Conservation (phyloP, 768 basidiomycete genomes). For the Tulasnella sp. region DNA sequence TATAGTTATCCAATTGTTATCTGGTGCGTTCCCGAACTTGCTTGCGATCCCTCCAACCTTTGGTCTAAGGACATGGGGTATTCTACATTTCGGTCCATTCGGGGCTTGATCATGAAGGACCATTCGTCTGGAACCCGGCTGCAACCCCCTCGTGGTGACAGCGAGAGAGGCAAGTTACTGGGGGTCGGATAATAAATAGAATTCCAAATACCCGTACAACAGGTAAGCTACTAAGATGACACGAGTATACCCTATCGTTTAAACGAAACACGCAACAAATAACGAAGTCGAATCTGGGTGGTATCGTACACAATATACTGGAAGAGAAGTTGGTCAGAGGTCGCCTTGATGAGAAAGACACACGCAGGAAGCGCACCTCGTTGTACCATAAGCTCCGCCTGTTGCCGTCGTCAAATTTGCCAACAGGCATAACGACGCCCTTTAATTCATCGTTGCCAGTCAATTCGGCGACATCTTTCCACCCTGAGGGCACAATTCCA, state of each 20-base stretch:
- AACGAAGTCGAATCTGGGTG: constrained; percentile 58
- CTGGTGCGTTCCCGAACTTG: neutral
- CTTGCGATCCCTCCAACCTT: too few relatives aligned
- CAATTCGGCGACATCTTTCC: constrained; percentile 62
- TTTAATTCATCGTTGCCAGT: constrained; percentile 54
- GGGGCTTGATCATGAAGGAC: neutral
- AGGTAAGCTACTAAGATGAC: neutral
- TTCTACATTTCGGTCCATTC: neutral
- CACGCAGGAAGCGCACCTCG: constrained; percentile 50
- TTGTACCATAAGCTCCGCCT: constrained; percentile 55
- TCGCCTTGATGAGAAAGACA: neutral
- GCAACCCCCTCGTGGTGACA: neutral
- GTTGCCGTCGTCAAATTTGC: constrained; percentile 47
- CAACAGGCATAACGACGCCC: constrained; percentile 60
- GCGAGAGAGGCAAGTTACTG: neutral
- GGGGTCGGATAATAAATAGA: neutral
- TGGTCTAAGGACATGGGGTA: too few relatives aligned
- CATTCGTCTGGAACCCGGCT: neutral
- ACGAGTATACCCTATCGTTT: neutral
- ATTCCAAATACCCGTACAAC: neutral
- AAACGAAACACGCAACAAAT: constrained; percentile 33
- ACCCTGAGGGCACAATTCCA: constrained; percentile 54
- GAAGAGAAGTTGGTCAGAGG: constrained; percentile 16
- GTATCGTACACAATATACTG: constrained; percentile 67
- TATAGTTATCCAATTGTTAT: constrained; percentile 14